Evolutionary conservation across 176 grass and related monocot genomes (phyloP), one percentile per base, ranked within the genome.

Genomic region (Hordeum marinum): DNA sequence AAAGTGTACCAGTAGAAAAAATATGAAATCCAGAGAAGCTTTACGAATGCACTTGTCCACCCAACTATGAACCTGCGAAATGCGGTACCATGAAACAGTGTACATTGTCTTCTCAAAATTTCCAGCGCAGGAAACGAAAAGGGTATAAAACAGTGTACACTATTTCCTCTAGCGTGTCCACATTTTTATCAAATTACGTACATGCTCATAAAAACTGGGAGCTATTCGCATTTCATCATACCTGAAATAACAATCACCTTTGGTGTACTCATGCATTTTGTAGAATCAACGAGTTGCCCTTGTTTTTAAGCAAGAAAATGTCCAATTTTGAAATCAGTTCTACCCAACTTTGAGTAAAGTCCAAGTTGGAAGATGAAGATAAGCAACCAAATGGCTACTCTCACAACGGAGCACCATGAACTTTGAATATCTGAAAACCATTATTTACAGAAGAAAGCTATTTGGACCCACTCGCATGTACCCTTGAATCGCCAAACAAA

Each of bases 391-490:
- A 72, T 31, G 26, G 24, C 45, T 31, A 76, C 20, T 7, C 18
- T 84, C 84, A 78, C 75, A 66, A 41, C 39, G 67, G 21, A 85
- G 76, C 65, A 58, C 35, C 4, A 8, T 82, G 41, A 81, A 60
- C 57, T 66, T 80, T 63, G 61, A 91, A 80, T 75, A 84, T 80
- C 63, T 78, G 78, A 79, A 91, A 70, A 70, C 32, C 84, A 84
- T 87, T 87, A 81, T 87, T 87, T 91, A 84, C 89, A 91, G 24
- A 84, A 63, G 46, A 80, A 62, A 67, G 27, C 59, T 61, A 87
- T 68, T 67, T 66, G n/a, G 6, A 69, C 29, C 46, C 69, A 73
- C 81, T 69, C 25, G 67, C 61, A 8, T 84, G 75, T 84, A 80
- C 46, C 59, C 83, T 48, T 20, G 39, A 84, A 91, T 84, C 50